Base-by-base conservation (phyloP, 495 filamentous ascomycete genomes). In the Endocarpon pusillum region DNA sequence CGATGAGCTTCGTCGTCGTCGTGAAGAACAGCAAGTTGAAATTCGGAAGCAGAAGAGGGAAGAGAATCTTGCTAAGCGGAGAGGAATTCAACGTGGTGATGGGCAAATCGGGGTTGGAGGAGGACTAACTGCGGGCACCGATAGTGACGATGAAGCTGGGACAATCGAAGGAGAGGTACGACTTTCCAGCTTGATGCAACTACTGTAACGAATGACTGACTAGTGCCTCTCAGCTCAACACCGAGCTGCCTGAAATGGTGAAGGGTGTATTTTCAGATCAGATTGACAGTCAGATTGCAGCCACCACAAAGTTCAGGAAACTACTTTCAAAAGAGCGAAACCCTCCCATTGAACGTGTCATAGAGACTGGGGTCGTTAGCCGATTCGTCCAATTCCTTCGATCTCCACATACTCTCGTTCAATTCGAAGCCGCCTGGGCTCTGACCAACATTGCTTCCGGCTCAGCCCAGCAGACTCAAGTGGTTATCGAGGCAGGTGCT, bases 391-490 rank as follows among this genome's bases (percentile, higher is more conserved):
- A 93, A 55, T 99, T 99, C 61, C 84, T 99, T 35, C 78, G 84
- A 36, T 99, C 91, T 19, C 91, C 91, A 34, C 91, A 99, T 53
- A 99, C 91, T 20, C 69, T 99, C 17, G 91, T 99, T 32, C 91
- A 99, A 59, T 99, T 99, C 54, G 91, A 99, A 61, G 89, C 91
- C 45, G 91, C 91, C 7, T 99, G 91, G 91, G 91, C 91, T 42
- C 65, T 99, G 51, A 99, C 91, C 59, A 99, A 99, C 64, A 99
- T 99, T 59, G 91, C 91, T 30, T 94, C 86, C 21, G 91, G 91
- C 43, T 94, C 86, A 37, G 87, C 91, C 25, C 76, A 83, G 43
- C 91, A 99, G 57, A 99, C 91, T 34, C 87, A 99, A 55, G 89
- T 94, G 11, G 91, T 99, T 46, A 96, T 99, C 47, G 87, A 94